A percentile compares a stretch with the other conserved stretches of the same genome.
phyloP scores from a whole-genome alignment of 345 rosid genomes.

The Eucalyptus virginea region DNA sequence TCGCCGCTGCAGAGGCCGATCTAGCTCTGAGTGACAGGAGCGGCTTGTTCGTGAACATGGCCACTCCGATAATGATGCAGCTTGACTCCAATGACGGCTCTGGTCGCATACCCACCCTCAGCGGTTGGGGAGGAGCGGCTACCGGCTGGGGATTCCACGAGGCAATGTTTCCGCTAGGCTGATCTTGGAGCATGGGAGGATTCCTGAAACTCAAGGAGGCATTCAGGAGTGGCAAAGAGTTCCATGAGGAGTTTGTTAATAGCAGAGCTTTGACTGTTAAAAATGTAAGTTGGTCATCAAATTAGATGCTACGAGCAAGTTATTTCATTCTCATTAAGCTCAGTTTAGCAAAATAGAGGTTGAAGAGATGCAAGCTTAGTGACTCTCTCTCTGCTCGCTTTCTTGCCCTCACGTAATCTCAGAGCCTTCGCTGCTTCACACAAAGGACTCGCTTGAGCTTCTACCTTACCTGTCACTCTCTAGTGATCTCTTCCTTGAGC shows the following conservation, averaged over 20 bases:
- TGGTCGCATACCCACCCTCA: background rate
- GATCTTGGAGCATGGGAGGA: conserved; percentile 73
- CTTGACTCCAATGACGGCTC: conserved; percentile 62
- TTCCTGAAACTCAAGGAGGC: conserved; percentile 67
- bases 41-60: conserved; percentile 27
- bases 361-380: background rate
- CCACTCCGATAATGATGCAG: conserved; percentile 75
- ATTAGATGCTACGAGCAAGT: background rate
- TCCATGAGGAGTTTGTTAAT: conserved; percentile 53
- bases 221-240: conserved; percentile 63
- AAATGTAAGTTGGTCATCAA: conserved; percentile 34
- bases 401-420: no score
- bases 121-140: conserved; percentile 11
- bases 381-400: no score
- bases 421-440: no score
- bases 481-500: background rate
- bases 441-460: background rate
- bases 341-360: background rate
- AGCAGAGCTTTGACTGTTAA: conserved; percentile 47
- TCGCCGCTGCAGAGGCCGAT: conserved; percentile 42
- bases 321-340: background rate
- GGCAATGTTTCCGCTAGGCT: conserved; percentile 65
- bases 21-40: conserved; percentile 29
- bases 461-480: background rate
- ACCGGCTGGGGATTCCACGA: conserved; percentile 48